phyloP scores from a whole-genome alignment of 2,329 filamentous ascomycete genomes.

The Alternaria ventricosa region DNA sequence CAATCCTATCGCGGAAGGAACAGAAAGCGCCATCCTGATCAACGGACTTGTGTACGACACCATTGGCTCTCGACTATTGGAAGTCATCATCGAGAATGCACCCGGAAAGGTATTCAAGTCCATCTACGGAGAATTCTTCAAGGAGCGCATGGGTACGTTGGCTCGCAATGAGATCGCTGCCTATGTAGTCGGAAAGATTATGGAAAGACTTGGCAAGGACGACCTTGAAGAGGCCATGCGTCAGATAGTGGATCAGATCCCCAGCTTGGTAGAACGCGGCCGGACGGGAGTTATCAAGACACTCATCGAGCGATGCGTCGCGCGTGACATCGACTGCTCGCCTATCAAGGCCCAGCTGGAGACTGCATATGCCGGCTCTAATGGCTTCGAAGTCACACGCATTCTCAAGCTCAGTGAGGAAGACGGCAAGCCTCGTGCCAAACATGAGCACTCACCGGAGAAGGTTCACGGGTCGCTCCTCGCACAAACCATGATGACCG shows the following conservation, averaged over 20 bases:
- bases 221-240: slow-evolving; percentile 77
- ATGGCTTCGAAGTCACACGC: slow-evolving; percentile 62
- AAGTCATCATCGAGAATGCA: slow-evolving; percentile 79
- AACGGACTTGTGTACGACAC: slow-evolving; percentile 87
- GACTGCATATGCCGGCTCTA: slow-evolving; percentile 59
- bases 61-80: slow-evolving; percentile 87
- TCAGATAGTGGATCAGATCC: slow-evolving; percentile 74
- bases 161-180: slow-evolving; percentile 89
- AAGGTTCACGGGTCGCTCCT: slow-evolving; percentile 85
- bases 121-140: slow-evolving; percentile 80
- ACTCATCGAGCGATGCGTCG: slow-evolving; percentile 80
- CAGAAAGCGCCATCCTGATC: slow-evolving; percentile 79
- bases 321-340: slow-evolving; percentile 66
- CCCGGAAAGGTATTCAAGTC: slow-evolving; percentile 92
- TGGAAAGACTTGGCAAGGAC: slow-evolving; percentile 85
- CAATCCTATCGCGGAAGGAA: slow-evolving; percentile 74
- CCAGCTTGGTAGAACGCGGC: slow-evolving; percentile 74
- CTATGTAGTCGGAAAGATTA: slow-evolving; percentile 82
- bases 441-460: slow-evolving; percentile 48
- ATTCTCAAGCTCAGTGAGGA: slow-evolving; percentile 65
- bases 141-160: slow-evolving; percentile 77
- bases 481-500: slow-evolving; percentile 77
- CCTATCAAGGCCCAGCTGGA: slow-evolving; percentile 65
- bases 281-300: slow-evolving; percentile 81
- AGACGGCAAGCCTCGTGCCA: slow-evolving; percentile 40